phyloP scores from a whole-genome alignment of 1,284 basidiomycete species.

The Ceratobasidium sp. region DNA sequence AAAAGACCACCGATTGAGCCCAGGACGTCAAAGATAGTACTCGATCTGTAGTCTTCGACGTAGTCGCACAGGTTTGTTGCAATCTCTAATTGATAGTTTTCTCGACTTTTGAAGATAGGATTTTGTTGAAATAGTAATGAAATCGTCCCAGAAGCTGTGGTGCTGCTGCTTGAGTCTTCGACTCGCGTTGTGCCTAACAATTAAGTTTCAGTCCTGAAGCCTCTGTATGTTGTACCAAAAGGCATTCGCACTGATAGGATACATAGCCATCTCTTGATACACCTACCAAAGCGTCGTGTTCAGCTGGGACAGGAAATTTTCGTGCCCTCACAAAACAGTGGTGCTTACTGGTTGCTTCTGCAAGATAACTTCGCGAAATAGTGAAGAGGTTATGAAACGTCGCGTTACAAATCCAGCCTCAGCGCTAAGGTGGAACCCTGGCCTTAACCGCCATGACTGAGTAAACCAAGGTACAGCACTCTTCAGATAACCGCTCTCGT shows the following conservation, averaged over 20 bases:
- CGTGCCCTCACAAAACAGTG: background rate
- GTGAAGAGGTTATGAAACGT: slow-evolving; percentile 7
- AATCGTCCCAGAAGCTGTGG: background rate
- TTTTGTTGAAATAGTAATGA: background rate
- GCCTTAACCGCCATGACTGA: background rate
- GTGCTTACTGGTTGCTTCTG: background rate
- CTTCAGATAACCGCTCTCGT: background rate
- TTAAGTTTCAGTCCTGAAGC: no score
- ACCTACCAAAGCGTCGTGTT: background rate
- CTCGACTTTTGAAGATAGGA: background rate
- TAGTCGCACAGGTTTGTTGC: background rate
- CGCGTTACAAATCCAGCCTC: background rate
- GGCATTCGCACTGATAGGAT: slow-evolving; percentile 4
- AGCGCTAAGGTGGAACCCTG: background rate
- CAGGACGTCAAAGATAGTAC: slow-evolving; percentile 10
- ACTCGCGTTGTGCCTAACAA: no score
- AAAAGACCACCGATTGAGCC: slow-evolving; percentile 25
- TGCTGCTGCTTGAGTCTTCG: background rate
- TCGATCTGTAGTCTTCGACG: slow-evolving; percentile 15
- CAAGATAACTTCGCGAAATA: background rate
- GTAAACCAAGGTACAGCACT: background rate
- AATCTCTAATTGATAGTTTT: background rate
- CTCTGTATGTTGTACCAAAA: no score
- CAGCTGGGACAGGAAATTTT: background rate
- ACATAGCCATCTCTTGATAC: background rate